Percentiles rank a stretch among this genome's conserved stretches.
Conservation (phyloP, 2,329 filamentous ascomycete species). For the Nannizzia gypsea region DNA sequence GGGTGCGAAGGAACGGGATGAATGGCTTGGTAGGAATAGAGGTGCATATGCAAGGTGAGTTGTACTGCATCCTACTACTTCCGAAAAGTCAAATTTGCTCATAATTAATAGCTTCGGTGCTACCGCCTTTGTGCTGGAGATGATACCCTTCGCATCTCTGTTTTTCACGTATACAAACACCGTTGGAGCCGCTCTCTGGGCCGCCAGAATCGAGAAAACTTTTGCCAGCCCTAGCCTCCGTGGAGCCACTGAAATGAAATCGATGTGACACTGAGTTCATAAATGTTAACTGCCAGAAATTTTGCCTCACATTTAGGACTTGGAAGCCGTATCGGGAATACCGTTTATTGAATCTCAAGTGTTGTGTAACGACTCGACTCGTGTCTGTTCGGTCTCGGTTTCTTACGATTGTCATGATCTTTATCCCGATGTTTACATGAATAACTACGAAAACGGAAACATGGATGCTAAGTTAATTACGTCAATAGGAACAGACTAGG, state of each 20-base stretch:
- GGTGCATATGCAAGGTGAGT: conserved; percentile 72
- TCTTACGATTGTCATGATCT: too few species aligned
- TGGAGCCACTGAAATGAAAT: neutral
- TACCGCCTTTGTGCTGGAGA: conserved; percentile 67
- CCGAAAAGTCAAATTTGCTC: neutral
- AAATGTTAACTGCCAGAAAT: too few species aligned
- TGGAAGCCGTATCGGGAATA: too few species aligned
- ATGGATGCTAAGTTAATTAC: neutral
- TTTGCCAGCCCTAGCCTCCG: conserved; percentile 17
- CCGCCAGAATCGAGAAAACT: conserved; percentile 61
- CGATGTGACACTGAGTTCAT: neutral
- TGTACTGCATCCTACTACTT: conserved; percentile 5
- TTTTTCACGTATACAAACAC: conserved; percentile 85
- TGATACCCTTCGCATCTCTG: conserved; percentile 71
- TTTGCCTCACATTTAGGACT: too few species aligned
- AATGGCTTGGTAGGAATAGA: conserved; percentile 58
- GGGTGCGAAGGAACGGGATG: conserved; percentile 51
- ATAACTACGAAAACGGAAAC: neutral
- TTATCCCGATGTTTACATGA: too few species aligned
- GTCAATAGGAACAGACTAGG: neutral
- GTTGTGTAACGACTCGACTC: too few species aligned
- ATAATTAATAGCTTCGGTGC: conserved; percentile 48
- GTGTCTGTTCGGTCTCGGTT: too few species aligned
- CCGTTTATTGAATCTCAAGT: too few species aligned
- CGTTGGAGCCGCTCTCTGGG: conserved; percentile 89